phyloP scores from a whole-genome alignment of 176 grass and related monocot genomes.

The Oryza australiensis region DNA sequence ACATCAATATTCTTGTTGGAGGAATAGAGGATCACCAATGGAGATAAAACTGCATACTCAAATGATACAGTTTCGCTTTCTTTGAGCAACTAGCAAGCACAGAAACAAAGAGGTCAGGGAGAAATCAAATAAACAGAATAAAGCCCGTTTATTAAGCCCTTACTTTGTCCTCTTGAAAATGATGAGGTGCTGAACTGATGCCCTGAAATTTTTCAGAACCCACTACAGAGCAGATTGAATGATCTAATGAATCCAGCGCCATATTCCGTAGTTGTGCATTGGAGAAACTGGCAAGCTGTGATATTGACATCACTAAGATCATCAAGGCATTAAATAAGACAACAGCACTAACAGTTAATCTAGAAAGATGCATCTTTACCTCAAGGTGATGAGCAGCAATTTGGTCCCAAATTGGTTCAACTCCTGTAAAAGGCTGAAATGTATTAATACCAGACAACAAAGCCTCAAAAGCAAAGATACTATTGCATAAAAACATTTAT shows the following conservation, averaged over 20 bases:
- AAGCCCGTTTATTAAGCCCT: slow-evolving; percentile 15
- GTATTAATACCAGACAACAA: slow-evolving; percentile 22
- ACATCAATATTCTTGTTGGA: slow-evolving; percentile 87
- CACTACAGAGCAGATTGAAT: slow-evolving; percentile 93
- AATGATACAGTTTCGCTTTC: slow-evolving; percentile 77
- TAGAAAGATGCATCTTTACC: slow-evolving; percentile 53
- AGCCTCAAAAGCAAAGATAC: background rate
- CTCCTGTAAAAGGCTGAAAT: slow-evolving; percentile 62
- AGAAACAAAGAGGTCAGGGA: slow-evolving; percentile 38
- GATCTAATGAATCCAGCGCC: slow-evolving; percentile 90
- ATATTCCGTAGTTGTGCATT: slow-evolving; percentile 83
- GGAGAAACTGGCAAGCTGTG: slow-evolving; percentile 81
- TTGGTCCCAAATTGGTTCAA: slow-evolving; percentile 93
- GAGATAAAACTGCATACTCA: slow-evolving; percentile 91
- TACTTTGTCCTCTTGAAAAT: slow-evolving; percentile 51
- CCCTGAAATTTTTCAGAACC: slow-evolving; percentile 83
- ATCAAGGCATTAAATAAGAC: slow-evolving; percentile 28
- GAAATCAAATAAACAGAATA: slow-evolving; percentile 21
- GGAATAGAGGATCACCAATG: slow-evolving; percentile 76
- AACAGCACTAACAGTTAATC: slow-evolving; percentile 25
- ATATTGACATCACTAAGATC: slow-evolving; percentile 37
- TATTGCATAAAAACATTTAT: slow-evolving; percentile 12
- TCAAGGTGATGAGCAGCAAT: slow-evolving; percentile 89
- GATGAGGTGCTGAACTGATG: slow-evolving; percentile 51
- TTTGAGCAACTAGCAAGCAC: slow-evolving; percentile 55